A percentile compares a stretch with the other conserved stretches of the same genome.
Evolutionary conservation across 179 eudicot genomes (phyloP).

Genomic region (Drosera spatulata): DNA sequence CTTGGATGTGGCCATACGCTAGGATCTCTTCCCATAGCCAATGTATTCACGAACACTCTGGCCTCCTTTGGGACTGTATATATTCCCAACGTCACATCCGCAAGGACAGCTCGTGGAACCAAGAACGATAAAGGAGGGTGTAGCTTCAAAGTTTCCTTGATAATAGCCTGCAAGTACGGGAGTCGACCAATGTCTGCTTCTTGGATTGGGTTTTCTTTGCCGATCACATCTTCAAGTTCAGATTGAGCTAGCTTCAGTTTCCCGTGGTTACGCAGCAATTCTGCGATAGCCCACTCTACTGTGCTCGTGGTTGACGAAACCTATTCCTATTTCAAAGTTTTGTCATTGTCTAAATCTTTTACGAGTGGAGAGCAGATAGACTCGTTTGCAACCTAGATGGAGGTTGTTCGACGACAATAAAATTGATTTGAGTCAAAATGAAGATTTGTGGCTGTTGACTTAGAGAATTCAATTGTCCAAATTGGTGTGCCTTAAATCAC

Average conservation of each 20-base stretch:
- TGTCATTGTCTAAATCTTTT: no score
- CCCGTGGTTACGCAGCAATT: constrained; percentile 3
- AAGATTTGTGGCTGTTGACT: no score
- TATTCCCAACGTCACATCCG: constrained; percentile 6
- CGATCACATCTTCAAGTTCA: constrained; percentile 4
- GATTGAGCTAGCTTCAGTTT: constrained; percentile 5
- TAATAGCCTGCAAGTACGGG: constrained; percentile 14
- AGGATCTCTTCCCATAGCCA: constrained; percentile 20
- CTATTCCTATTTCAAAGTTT: no score
- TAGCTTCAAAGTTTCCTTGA: constrained; percentile 19
- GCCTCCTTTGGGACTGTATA: constrained; percentile 15
- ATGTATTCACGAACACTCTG: constrained; percentile 13
- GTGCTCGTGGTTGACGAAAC: constrained; percentile 9
- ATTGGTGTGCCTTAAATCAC: no score
- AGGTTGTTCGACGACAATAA: no score
- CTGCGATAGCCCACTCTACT: constrained; percentile 7
- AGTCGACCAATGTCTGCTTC: constrained; percentile 8
- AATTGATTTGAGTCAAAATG: no score
- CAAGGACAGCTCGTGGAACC: constrained; percentile 10
- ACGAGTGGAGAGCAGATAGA: no score
- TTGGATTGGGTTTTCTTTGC: constrained; percentile 2
- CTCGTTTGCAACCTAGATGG: no score
- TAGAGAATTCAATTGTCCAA: no score
- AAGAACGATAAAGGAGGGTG: constrained; percentile 3
- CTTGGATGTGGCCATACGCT: constrained; percentile 10